These are phyloP conservation scores for Collybia sp. DNA, from an alignment of 768 basidiomycete species.

Conservation along the genomic window DNA sequence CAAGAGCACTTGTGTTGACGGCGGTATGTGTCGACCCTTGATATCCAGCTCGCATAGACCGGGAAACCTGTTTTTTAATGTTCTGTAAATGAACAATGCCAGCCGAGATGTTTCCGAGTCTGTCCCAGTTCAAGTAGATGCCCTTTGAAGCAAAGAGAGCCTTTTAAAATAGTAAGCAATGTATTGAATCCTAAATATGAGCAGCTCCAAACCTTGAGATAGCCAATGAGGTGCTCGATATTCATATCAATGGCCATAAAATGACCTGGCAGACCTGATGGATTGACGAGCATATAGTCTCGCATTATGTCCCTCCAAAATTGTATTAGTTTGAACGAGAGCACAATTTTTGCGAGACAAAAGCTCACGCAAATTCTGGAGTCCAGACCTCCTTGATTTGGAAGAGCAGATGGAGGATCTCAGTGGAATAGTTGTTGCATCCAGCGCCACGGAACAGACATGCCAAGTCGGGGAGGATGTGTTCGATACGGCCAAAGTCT, in stretches of 20 bases:
- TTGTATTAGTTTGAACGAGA: no score
- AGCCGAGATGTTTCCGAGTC: slow-evolving; percentile 24
- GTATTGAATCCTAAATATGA: no score
- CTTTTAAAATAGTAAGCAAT: slow-evolving; percentile 7
- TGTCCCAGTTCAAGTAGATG: slow-evolving; percentile 23
- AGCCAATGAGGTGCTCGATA: slow-evolving; percentile 12
- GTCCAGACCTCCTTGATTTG: slow-evolving; percentile 8
- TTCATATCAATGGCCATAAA: no score
- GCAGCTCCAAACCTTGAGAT: slow-evolving; percentile 22
- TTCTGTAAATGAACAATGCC: slow-evolving; percentile 17
- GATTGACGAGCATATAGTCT: no score
- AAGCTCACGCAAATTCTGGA: no score
- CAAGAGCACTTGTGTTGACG: slow-evolving; percentile 11
- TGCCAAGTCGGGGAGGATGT: slow-evolving; percentile 10
- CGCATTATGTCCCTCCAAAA: no score
- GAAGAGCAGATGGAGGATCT: slow-evolving; percentile 16
- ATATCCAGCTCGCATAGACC: slow-evolving; percentile 15
- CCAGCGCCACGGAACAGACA: slow-evolving; percentile 19
- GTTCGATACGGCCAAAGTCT: slow-evolving; percentile 23
- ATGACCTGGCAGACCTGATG: no score
- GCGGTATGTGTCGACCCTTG: slow-evolving; percentile 18
- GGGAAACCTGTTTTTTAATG: slow-evolving; percentile 22
- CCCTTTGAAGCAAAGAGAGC: slow-evolving; percentile 24
- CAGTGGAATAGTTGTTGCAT: slow-evolving; percentile 19
- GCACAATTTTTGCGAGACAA: no score